A percentile compares a stretch with the other conserved stretches of the same genome.
phyloP scores from a whole-genome alignment of 2,329 filamentous ascomycete genomes.

The Fonsecaea monophora region DNA sequence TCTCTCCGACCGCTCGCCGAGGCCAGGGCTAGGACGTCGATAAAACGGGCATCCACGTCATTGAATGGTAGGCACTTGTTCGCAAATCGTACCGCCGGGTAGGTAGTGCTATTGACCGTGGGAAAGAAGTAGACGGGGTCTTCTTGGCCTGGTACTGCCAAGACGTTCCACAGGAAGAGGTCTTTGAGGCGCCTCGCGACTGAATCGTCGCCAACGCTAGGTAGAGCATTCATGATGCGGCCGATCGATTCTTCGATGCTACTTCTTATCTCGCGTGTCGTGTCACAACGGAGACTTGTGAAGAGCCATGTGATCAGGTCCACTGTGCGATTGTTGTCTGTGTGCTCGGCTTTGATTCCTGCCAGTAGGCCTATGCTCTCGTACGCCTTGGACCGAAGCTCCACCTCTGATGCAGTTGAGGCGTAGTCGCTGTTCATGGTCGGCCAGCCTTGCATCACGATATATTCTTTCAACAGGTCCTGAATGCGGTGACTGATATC shows the following conservation, averaged over 20 bases:
- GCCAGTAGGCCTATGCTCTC: slow-evolving; percentile 87
- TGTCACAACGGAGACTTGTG: slow-evolving; percentile 79
- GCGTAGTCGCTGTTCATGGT: slow-evolving; percentile 57
- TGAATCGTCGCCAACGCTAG: slow-evolving; percentile 49
- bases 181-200: slow-evolving; percentile 55
- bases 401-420: slow-evolving; percentile 63
- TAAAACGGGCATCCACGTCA: slow-evolving; percentile 82
- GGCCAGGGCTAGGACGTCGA: slow-evolving; percentile 81
- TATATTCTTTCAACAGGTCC: slow-evolving; percentile 76
- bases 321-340: slow-evolving; percentile 55
- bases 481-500: slow-evolving; percentile 65
- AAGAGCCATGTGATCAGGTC: slow-evolving; percentile 79
- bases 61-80: slow-evolving; percentile 84
- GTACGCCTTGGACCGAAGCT: slow-evolving; percentile 80
- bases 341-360: slow-evolving; percentile 64
- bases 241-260: slow-evolving; percentile 90
- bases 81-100: slow-evolving; percentile 84
- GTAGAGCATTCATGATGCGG: slow-evolving; percentile 68
- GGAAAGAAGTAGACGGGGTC: slow-evolving; percentile 48
- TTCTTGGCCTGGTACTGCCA: slow-evolving; percentile 51
- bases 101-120: slow-evolving; percentile 76
- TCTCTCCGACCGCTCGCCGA: slow-evolving; percentile 79
- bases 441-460: slow-evolving; percentile 85
- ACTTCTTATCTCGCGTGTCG: slow-evolving; percentile 74
- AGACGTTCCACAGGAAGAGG: slow-evolving; percentile 74